Base-by-base conservation (phyloP, 1,284 basidiomycete genomes). In the Ustilago hordei region DNA sequence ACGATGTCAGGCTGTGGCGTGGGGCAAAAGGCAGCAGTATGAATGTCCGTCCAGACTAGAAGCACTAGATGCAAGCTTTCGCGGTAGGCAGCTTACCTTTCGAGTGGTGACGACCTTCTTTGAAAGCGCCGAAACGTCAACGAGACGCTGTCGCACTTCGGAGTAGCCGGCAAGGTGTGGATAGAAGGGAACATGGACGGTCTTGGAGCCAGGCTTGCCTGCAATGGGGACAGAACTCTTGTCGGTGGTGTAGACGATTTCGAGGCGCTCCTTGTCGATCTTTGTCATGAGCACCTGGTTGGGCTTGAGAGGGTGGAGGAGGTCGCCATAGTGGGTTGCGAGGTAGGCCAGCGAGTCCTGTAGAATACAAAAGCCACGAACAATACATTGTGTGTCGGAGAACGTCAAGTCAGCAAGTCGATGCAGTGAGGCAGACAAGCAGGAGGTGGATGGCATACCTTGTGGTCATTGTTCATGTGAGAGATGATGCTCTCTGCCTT, bases 381-480 rank as follows among this genome's bases (percentile, higher is more conserved):
- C 35, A 32, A n/a, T 35, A 17, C 31, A 28, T n/a, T 5, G 11
- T 23, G 32, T 17, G 2, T 17, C 19, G 45, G 6, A 48, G 45
- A 23, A 28, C 8, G 19, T n/a, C 9, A 32, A 34, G 28, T 52
- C 28, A 52, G 50, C 34, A 52, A 45, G 34, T 17, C 11, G 28
- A 31, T 7, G 17, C 13, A 38, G 39, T 43, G 13, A 17, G n/a
- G 8, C n/a, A 6, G 7, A 19, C n/a, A 19, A n/a, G n/a, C 5
- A n/a, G n/a, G 5, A 19, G 7, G n/a, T n/a, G 48, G 23, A 7
- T 32, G 8, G 28, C 70, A 53, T 36, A 78, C 75, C 75, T 74
- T 67, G 67, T 78, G 75, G 31, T 73, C 75, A 31, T 70, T 78
- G 75, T 78, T 78, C 75, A 78, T 78, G 64, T 78, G 70, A 17